A percentile compares a stretch with the other conserved stretches of the same genome.
Evolutionary conservation across 352 stramenopile genomes (phyloP).

Genomic region (Globisporangium acanthophoron): DNA sequence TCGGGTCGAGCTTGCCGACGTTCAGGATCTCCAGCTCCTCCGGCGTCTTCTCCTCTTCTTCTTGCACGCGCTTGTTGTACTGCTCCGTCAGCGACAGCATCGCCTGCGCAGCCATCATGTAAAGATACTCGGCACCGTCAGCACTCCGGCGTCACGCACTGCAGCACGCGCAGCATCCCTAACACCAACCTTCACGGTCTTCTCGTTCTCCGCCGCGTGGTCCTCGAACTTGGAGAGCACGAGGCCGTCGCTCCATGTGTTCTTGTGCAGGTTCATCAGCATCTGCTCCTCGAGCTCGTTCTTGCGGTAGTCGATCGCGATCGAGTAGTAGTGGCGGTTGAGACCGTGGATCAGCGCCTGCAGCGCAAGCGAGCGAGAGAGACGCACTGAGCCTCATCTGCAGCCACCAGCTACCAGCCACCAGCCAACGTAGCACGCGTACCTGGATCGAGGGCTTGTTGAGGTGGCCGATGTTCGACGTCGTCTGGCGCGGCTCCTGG

Average conservation of each 20-base stretch:
- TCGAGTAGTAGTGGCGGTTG: slow-evolving; percentile 99
- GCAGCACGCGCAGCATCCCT: slow-evolving; percentile 27
- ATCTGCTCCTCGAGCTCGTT: slow-evolving; percentile 99
- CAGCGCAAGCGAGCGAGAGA: not conserved
- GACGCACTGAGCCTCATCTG: no score
- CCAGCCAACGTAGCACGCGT: not conserved
- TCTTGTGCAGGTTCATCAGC: slow-evolving; percentile 99
- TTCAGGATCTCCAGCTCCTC: slow-evolving; percentile 97
- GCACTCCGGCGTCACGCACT: no score
- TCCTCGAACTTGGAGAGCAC: slow-evolving; percentile 95
- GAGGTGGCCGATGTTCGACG: slow-evolving; percentile 97
- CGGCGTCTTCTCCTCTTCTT: slow-evolving; percentile 96
- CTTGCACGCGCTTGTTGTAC: slow-evolving; percentile 95
- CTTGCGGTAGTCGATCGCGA: slow-evolving; percentile 97
- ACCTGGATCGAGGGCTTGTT: slow-evolving; percentile 98
- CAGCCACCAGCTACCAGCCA: no score
- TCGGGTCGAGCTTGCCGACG: slow-evolving; percentile 97
- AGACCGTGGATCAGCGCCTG: slow-evolving; percentile 97
- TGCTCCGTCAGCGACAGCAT: slow-evolving; percentile 96
- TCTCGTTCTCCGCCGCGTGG: slow-evolving; percentile 91
- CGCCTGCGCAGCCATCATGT: no score
- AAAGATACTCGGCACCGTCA: no score
- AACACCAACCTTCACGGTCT: slow-evolving; percentile 82
- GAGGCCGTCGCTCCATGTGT: slow-evolving; percentile 95
- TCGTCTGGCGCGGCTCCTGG: slow-evolving; percentile 97